Conservation (phyloP, 306 rosid species). For the Lathyrus sativus region DNA sequence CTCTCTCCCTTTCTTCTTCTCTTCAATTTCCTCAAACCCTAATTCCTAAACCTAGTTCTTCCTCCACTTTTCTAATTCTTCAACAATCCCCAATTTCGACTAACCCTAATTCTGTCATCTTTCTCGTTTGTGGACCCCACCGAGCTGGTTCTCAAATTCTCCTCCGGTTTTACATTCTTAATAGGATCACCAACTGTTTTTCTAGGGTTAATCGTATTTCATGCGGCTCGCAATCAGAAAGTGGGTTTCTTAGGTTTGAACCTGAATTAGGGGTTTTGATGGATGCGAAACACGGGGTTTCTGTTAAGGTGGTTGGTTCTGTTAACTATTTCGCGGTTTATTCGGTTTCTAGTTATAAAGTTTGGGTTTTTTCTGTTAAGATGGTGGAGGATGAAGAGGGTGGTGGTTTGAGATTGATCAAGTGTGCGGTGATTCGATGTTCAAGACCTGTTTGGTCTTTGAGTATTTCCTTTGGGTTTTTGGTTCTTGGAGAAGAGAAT, state of each 20-base stretch:
- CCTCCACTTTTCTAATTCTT: constrained; percentile 76
- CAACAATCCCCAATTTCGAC: constrained; percentile 37
- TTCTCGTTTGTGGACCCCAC: constrained; percentile 64
- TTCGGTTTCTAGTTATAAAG: constrained; percentile 55
- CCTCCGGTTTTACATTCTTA: constrained; percentile 61
- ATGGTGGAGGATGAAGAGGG: background rate
- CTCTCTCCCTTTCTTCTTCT: constrained; percentile 33
- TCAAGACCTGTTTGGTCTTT: constrained; percentile 64
- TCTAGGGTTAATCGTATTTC: constrained; percentile 42
- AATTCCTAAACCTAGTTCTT: constrained; percentile 71
- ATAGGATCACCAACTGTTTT: constrained; percentile 39
- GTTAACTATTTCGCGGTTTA: constrained; percentile 75
- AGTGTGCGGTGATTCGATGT: constrained; percentile 77
- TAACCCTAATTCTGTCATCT: constrained; percentile 50
- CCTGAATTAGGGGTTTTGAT: constrained; percentile 62
- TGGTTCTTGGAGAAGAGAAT: constrained; percentile 73
- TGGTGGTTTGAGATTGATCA: constrained; percentile 66
- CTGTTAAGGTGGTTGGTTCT: constrained; percentile 64
- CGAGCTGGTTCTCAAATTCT: constrained; percentile 64
- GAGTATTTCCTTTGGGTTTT: constrained; percentile 59
- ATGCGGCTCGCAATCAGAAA: constrained; percentile 51
- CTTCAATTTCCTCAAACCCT: constrained; percentile 62
- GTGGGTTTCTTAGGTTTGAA: constrained; percentile 47
- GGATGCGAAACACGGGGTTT: constrained; percentile 62
- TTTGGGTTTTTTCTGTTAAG: constrained; percentile 68